A percentile compares a stretch with the other conserved stretches of the same genome.
Conservation (phyloP, 1,284 basidiomycete species). For the Sporisorium exsertum region DNA sequence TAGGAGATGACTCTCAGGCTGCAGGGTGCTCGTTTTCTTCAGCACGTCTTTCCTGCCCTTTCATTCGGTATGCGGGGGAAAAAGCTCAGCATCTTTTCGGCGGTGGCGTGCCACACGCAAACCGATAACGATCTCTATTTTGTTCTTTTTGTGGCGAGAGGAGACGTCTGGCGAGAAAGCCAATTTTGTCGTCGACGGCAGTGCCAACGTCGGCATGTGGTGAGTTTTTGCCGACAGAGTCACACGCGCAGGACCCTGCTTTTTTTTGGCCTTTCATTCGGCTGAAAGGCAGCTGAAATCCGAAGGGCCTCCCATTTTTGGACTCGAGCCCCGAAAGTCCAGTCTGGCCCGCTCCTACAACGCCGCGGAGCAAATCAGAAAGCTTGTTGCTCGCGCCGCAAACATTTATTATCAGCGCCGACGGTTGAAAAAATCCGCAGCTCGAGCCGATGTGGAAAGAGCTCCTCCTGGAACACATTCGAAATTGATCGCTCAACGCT, state of each 20-base stretch:
- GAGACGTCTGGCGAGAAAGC: constrained; percentile 14
- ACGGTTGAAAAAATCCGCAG: not conserved
- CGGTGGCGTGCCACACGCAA: constrained; percentile 26
- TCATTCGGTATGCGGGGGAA: constrained; percentile 7
- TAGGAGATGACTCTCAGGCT: constrained; percentile 1
- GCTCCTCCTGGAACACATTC: too few relatives aligned
- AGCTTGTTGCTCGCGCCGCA: not conserved
- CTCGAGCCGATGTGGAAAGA: too few relatives aligned
- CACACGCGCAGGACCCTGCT: constrained; percentile 26
- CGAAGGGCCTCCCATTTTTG: constrained; percentile 1
- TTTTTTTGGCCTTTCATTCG: constrained; percentile 3
- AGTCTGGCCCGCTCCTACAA: constrained; percentile 14
- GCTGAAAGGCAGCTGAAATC: constrained; percentile 6
- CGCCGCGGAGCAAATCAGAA: constrained; percentile 23
- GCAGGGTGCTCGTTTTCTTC: not conserved
- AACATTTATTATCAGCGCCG: not conserved
- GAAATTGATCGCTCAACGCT: too few relatives aligned
- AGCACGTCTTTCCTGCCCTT: not conserved
- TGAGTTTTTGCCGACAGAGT: not conserved
- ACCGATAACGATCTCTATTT: constrained; percentile 30
- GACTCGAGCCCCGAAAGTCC: constrained; percentile 7
- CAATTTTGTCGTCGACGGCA: constrained; percentile 25
- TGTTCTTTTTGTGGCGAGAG: not conserved
- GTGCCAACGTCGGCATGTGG: constrained; percentile 26
- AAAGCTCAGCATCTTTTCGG: not conserved